Conservation (phyloP, 805 yeast species). For the Metschnikowia matae region DNA sequence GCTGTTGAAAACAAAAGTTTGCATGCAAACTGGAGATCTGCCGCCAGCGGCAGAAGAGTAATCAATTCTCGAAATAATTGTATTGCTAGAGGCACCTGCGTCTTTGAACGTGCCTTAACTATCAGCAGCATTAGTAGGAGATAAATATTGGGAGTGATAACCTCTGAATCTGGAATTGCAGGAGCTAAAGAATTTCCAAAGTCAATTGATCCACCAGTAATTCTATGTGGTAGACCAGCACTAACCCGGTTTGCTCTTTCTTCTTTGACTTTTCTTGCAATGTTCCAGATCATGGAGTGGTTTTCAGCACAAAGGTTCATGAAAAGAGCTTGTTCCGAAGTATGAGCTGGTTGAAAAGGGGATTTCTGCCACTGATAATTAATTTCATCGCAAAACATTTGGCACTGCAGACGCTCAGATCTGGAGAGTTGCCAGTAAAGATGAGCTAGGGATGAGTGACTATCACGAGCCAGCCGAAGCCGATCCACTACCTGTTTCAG, state of each 20-base stretch:
- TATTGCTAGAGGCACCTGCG: slow-evolving; percentile 7
- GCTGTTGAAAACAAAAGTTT: slow-evolving; percentile 9
- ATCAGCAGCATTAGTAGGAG: slow-evolving; percentile 15
- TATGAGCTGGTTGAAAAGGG: no score
- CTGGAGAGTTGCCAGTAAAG: slow-evolving; percentile 1
- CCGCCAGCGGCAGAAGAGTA: not conserved
- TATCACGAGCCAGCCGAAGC: not conserved
- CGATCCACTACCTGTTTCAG: not conserved
- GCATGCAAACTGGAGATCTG: slow-evolving; percentile 7
- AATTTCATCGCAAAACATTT: not conserved
- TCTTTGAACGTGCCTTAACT: not conserved
- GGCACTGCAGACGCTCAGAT: slow-evolving; percentile 1
- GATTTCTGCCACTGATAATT: not conserved
- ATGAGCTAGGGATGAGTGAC: slow-evolving; percentile 1
- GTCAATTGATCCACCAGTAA: not conserved
- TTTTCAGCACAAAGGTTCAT: slow-evolving; percentile 9
- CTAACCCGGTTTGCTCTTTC: not conserved
- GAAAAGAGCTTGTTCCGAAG: not conserved
- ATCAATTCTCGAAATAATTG: slow-evolving; percentile 9
- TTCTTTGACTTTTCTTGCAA: slow-evolving; percentile 9
- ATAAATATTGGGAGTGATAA: not conserved
- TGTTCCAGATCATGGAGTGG: slow-evolving; percentile 6
- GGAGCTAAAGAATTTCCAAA: no score
- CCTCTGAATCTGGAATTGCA: no score
- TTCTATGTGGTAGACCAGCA: not conserved